Evolutionary conservation across 306 rosid genomes (phyloP).

Genomic region (Gillenia trifoliata): DNA sequence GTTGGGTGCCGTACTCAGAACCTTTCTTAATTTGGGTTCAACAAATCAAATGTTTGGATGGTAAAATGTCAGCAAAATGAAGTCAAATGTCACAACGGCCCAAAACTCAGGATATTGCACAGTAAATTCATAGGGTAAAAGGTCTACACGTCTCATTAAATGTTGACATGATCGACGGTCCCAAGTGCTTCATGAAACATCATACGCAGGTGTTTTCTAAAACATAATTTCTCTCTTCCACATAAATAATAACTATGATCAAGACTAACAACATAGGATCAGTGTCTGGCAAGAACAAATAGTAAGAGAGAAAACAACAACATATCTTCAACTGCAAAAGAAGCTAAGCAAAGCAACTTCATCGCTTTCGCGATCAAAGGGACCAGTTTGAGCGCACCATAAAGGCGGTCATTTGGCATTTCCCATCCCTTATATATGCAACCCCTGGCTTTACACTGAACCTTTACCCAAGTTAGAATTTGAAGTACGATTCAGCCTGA

Average conservation of each 20-base stretch:
- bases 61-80: neutral
- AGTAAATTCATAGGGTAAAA: neutral
- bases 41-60: neutral
- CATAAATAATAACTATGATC: neutral
- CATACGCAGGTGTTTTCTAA: neutral
- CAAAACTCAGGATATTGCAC: no score
- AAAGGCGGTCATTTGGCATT: constrained; percentile 48
- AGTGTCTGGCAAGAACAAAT: neutral
- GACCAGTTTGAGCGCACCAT: constrained; percentile 77
- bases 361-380: constrained; percentile 28
- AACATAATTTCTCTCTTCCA: neutral
- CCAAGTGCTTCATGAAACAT: neutral
- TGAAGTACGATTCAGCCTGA: constrained; percentile 70
- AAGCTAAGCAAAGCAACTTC: no score
- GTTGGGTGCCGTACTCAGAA: no score
- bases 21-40: neutral
- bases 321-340: no score
- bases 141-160: neutral
- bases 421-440: constrained; percentile 48
- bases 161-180: neutral
- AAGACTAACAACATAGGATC: neutral
- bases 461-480: constrained; percentile 51
- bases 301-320: neutral
- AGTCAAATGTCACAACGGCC: neutral
- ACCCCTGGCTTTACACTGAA: constrained; percentile 80